Evolutionary conservation across 2,329 filamentous ascomycete species (phyloP), one percentile per base, ranked within the genome.

Genomic region (Penicillium rolfsii): DNA sequence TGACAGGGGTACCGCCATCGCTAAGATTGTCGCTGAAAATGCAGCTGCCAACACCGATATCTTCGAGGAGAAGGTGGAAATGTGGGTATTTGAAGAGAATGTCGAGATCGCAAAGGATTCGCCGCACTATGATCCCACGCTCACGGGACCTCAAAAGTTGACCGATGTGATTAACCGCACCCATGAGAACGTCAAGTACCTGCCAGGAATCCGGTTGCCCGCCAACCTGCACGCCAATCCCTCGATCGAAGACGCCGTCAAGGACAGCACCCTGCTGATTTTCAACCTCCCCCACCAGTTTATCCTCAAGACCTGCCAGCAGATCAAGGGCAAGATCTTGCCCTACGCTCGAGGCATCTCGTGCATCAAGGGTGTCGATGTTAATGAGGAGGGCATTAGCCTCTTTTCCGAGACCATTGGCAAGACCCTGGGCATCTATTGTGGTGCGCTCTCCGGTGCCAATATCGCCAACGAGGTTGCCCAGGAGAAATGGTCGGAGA

Each of bases 31-130:
- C 55, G 93, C 93, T 69, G 94, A 99, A 79, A 99, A 96, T 80
- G 90, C 92, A 40, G 87, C 85, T 64, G 87, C 85, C 66, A 84
- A 97, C 79, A 84, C 88, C 9, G 85, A 92, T 33, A 74, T 97
- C 48, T 99, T 98, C 75, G 91, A 98, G 73, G 82, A 89, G 75
- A 83, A 92, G 64, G 93, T 99, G 55, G 91, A 96, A 79, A 98
- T 99, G 95, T 99, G 95, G 95, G 96, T 99, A 73, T 97, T 88
- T 75, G 95, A 99, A 79, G 95, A 99, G 78, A 86, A 96, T 26
- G 88, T 97, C 65, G 85, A 86, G 57, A 82, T 97, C 45, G 80
- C 90, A 12, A 84, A 89, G 70, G 83, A 85, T 65, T 94, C 91
- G 52, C 87, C 86, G 68, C 85, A 92, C 79, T 93, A 92, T 82